phyloP scores from a whole-genome alignment of 1,284 basidiomycete genomes.

The Malassezia dermatis region DNA sequence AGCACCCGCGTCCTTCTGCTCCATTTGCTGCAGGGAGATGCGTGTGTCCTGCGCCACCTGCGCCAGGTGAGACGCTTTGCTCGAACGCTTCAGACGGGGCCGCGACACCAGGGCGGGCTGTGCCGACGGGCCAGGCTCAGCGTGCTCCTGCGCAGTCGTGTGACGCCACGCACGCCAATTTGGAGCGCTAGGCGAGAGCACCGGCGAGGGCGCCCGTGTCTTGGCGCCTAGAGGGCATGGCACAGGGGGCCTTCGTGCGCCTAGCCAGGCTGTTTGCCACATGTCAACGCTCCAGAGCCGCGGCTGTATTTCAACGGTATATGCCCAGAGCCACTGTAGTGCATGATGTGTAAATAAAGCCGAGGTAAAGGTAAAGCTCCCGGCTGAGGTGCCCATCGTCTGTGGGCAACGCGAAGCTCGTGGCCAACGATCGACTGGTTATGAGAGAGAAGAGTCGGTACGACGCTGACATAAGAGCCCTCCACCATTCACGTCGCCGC shows the following conservation, averaged over 20 bases:
- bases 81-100: not conserved
- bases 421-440: not conserved
- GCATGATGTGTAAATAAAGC: conserved; percentile 9
- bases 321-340: conserved; percentile 13
- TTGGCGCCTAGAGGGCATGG: not conserved
- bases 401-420: not conserved
- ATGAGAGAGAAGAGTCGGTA: not conserved
- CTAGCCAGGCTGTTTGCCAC: not conserved
- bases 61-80: not conserved
- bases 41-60: not conserved
- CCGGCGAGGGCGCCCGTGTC: not conserved
- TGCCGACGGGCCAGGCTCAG: not conserved
- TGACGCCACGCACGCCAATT: not conserved
- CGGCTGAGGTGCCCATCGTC: not conserved
- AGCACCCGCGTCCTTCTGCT: not conserved
- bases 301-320: conserved; percentile 14
- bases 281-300: not conserved
- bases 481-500: not conserved
- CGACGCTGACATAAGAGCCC: not conserved
- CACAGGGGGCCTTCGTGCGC: not conserved
- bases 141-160: not conserved
- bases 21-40: not conserved
- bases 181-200: not conserved
- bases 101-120: not conserved
- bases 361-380: conserved; percentile 1